Evolutionary conservation across 768 basidiomycete species (phyloP).

Genomic region (Collybiopsis luxurians): DNA sequence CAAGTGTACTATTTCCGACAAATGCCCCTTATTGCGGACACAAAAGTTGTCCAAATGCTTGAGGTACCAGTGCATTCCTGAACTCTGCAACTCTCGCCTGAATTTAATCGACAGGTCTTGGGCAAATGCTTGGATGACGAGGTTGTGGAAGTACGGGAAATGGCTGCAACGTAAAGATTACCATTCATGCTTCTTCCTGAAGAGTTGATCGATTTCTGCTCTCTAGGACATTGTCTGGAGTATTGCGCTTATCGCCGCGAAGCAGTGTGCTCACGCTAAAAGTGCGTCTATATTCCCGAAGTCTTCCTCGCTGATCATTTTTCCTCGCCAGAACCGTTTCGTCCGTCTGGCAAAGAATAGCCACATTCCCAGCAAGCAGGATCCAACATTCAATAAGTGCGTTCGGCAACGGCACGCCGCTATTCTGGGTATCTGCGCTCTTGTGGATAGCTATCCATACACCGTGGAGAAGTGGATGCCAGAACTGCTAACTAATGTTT

Average conservation of each 20-base stretch:
- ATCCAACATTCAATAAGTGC: constrained; percentile 64
- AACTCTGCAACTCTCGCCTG: constrained; percentile 2
- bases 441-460: constrained; percentile 94
- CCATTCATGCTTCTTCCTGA: constrained; percentile 18
- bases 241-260: constrained; percentile 77
- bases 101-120: constrained; percentile 48
- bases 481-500: constrained; percentile 70
- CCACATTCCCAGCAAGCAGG: constrained; percentile 60
- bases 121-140: constrained; percentile 84
- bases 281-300: constrained; percentile 29
- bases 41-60: constrained; percentile 73
- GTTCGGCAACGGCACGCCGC: constrained; percentile 85
- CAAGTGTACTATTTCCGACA: constrained; percentile 92
- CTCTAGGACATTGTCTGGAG: constrained; percentile 72
- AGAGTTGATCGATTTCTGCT: neutral
- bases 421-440: constrained; percentile 89
- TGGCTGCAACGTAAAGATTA: constrained; percentile 72
- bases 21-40: constrained; percentile 74
- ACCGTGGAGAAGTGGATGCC: constrained; percentile 96
- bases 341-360: constrained; percentile 68
- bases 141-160: constrained; percentile 86
- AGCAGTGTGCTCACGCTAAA: constrained; percentile 74
- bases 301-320: neutral
- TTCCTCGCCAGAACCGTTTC: constrained; percentile 62
- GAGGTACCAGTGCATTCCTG: constrained; percentile 44